phyloP scores from a whole-genome alignment of 495 filamentous ascomycete genomes.

The Hyphodiscus hymeniophilus region DNA sequence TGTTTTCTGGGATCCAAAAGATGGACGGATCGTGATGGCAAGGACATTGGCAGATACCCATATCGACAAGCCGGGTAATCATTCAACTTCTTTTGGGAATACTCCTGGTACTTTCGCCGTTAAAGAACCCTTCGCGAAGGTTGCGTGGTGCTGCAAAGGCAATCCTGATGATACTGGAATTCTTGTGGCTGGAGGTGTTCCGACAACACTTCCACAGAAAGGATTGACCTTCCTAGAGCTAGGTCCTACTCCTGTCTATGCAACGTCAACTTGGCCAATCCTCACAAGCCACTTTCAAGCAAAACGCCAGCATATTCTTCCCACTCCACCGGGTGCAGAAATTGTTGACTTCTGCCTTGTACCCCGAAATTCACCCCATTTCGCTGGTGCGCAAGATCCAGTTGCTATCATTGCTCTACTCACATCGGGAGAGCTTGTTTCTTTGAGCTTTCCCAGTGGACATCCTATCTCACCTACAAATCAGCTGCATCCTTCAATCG shows the following conservation, averaged over 20 bases:
- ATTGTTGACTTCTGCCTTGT: slow-evolving; percentile 74
- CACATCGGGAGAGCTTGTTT: slow-evolving; percentile 78
- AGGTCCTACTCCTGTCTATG: slow-evolving; percentile 79
- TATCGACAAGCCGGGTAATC: slow-evolving; percentile 47
- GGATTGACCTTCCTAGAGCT: slow-evolving; percentile 85
- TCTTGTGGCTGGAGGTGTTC: slow-evolving; percentile 73
- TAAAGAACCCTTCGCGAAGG: slow-evolving; percentile 62
- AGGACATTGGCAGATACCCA: slow-evolving; percentile 66
- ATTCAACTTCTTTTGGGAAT: slow-evolving; percentile 21
- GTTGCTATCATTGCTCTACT: slow-evolving; percentile 73
- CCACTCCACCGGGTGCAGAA: slow-evolving; percentile 61
- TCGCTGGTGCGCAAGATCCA: slow-evolving; percentile 80
- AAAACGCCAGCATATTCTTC: slow-evolving; percentile 59
- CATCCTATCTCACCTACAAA: slow-evolving; percentile 86
- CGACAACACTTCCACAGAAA: slow-evolving; percentile 52
- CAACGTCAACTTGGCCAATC: slow-evolving; percentile 81
- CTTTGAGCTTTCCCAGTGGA: slow-evolving; percentile 84
- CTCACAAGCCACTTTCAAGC: slow-evolving; percentile 68
- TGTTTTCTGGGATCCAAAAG: slow-evolving; percentile 91
- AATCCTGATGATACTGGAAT: slow-evolving; percentile 82
- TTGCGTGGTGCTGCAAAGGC: slow-evolving; percentile 85
- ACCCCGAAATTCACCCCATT: slow-evolving; percentile 74
- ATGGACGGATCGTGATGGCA: slow-evolving; percentile 78
- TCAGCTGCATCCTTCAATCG: slow-evolving; percentile 74
- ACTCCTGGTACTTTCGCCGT: slow-evolving; percentile 39